Conservation (phyloP, 2,329 filamentous ascomycete genomes). For the Ophiostoma sp. region DNA sequence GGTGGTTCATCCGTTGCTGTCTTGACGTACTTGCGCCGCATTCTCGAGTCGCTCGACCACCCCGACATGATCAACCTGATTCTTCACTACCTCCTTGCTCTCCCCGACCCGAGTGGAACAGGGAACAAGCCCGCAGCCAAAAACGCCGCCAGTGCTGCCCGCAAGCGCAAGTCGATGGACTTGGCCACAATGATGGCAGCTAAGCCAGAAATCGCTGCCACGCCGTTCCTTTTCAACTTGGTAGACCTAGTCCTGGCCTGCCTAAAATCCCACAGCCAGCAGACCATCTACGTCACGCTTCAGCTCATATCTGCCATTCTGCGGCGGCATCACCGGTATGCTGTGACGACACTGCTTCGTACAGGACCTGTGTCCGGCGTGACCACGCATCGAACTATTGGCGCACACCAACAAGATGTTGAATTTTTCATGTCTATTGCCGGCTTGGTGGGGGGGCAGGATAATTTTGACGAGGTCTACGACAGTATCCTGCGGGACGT, state of each 20-base stretch:
- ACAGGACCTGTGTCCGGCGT: conserved; percentile 46
- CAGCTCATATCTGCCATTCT: conserved; percentile 82
- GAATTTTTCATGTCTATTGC: conserved; percentile 66
- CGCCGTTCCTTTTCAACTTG: conserved; percentile 85
- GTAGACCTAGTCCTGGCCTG: conserved; percentile 86
- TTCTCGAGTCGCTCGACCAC: conserved; percentile 86
- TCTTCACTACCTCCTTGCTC: conserved; percentile 81
- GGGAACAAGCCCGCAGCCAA: conserved; percentile 25
- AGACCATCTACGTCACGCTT: conserved; percentile 84
- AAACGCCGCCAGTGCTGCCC: conserved; percentile 60
- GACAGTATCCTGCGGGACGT: conserved; percentile 66
- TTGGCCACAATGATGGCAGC: conserved; percentile 73
- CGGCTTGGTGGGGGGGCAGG: conserved; percentile 60
- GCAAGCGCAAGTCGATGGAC: conserved; percentile 83
- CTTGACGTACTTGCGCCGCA: conserved; percentile 83
- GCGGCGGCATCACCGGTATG: conserved; percentile 81
- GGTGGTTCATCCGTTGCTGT: conserved; percentile 95
- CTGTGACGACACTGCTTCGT: conserved; percentile 68
- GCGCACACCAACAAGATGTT: conserved; percentile 69
- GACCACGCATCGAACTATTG: conserved; percentile 54
- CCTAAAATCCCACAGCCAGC: conserved; percentile 73
- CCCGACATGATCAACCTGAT: conserved; percentile 92
- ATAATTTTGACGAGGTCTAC: conserved; percentile 68
- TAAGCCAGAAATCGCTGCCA: conserved; percentile 65
- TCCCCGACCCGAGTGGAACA: conserved; percentile 54